These are phyloP conservation scores for Cantharellus anzutake DNA, from an alignment of 768 basidiomycete species.

Conservation along the genomic window DNA sequence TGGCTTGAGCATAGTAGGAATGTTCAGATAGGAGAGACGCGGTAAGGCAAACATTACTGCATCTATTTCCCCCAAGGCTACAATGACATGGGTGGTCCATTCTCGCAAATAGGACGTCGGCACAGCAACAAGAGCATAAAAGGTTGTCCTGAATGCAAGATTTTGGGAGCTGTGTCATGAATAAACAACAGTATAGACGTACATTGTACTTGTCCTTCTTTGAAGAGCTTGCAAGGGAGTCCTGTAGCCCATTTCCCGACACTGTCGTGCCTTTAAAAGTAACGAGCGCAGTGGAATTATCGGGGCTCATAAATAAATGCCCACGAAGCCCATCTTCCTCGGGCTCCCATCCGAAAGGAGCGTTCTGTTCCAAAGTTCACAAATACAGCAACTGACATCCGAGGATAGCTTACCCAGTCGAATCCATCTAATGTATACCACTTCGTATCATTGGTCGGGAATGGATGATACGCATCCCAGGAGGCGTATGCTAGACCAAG, in stretches of 20 bases:
- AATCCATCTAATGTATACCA: constrained; percentile 61
- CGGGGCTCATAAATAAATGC: constrained; percentile 63
- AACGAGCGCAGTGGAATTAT: constrained; percentile 68
- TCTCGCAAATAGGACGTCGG: constrained; percentile 13
- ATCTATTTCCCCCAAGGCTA: not conserved
- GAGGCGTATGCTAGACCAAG: constrained; percentile 71
- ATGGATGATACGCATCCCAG: constrained; percentile 67
- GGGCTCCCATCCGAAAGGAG: constrained; percentile 63
- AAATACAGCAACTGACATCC: not conserved
- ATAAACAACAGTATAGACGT: constrained; percentile 16
- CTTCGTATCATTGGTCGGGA: constrained; percentile 33
- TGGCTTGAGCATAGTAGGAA: constrained; percentile 80
- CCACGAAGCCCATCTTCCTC: constrained; percentile 48
- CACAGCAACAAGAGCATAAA: constrained; percentile 31
- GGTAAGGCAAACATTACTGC: constrained; percentile 66
- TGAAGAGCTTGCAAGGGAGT: constrained; percentile 29
- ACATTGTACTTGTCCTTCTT: constrained; percentile 90
- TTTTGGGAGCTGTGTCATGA: not conserved
- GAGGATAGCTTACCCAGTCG: not conserved
- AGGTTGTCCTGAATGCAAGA: constrained; percentile 25
- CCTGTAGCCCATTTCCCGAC: constrained; percentile 29
- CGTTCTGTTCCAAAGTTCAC: constrained; percentile 29
- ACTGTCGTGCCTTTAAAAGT: constrained; percentile 84
- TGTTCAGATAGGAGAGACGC: constrained; percentile 72
- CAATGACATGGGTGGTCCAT: constrained; percentile 25